Evolutionary conservation across 345 rosid genomes (phyloP), one percentile per base, ranked within the genome.

Genomic region (Raphanus raphanistrum): DNA sequence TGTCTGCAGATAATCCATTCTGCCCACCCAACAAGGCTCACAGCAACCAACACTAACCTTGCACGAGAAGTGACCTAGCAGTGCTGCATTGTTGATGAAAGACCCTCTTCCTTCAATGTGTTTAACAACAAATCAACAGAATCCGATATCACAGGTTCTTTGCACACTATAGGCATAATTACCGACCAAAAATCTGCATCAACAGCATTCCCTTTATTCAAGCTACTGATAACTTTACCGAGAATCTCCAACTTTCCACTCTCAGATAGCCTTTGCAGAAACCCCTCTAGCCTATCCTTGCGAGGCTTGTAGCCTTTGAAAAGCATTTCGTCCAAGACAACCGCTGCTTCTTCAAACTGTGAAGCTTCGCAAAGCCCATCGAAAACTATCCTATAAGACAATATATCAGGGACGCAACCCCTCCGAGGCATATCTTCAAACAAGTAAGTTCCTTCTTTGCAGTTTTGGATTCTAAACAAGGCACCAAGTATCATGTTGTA

Each of bases 351-450:
- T 79, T 86, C 71, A 5, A 82, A 75, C 72, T 80, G 86, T 80
- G 68, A 74, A 65, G 73, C 81, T 27, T 81, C 75, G 5, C 87
- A 80, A 61, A 94, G 88, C 45, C 90, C 93, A 21, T 87, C 91
- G 70, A 94, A 94, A 63, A 92, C 76, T 76, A 88, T 84, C 73
- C 98, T 86, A 73, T 90, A 86, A 3, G 97, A 90, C 48, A 89
- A 86, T 13, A 82, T 82, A 85, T 94, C 97, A 38, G 95, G 97
- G 65, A 33, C 26, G 64, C 89, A 85, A 5, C 95, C 97, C 61
- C 83, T 82, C 63, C 95, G 81, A 1, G 95, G 96, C 95, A 94
- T 89, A 73, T 89, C 95, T 79, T 89, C 92, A 50, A 94, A 86
- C 69, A 94, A 76, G 72, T 92, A 92, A 52, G 48, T 83, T 1